These are phyloP conservation scores for Xylariaceae sp. DNA, from an alignment of 2,329 filamentous ascomycete genomes.

Conservation along the genomic window DNA sequence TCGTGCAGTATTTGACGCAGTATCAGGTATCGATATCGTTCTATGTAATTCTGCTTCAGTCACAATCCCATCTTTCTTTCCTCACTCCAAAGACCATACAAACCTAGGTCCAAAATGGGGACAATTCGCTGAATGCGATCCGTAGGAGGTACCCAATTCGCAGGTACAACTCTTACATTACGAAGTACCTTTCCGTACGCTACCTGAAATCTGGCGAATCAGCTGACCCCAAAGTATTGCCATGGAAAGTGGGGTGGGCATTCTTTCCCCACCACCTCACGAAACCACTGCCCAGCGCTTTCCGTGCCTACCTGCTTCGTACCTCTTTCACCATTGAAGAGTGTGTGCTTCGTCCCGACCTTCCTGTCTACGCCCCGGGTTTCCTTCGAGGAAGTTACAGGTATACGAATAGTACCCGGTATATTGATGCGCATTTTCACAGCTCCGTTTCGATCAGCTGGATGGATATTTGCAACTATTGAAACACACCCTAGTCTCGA, in stretches of 20 bases:
- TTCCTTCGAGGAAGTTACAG: no score
- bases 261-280: neutral
- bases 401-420: neutral
- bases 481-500: neutral
- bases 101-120: neutral
- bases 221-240: conserved; percentile 15
- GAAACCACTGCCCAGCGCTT: neutral
- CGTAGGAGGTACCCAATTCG: neutral
- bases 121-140: neutral
- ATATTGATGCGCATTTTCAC: neutral
- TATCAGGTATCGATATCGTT: no score
- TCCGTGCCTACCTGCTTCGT: neutral
- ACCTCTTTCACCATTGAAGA: neutral
- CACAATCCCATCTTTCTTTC: no score
- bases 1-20: no score
- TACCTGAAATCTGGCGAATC: conserved; percentile 17
- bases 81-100: neutral
- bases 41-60: no score
- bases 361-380: no score
- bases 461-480: neutral
- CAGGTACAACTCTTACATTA: neutral
- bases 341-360: no score
- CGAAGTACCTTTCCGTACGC: neutral
- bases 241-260: conserved; percentile 3
- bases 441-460: neutral